These are phyloP conservation scores for Fagus crenata DNA, from an alignment of 306 rosid species.

Conservation along the genomic window DNA sequence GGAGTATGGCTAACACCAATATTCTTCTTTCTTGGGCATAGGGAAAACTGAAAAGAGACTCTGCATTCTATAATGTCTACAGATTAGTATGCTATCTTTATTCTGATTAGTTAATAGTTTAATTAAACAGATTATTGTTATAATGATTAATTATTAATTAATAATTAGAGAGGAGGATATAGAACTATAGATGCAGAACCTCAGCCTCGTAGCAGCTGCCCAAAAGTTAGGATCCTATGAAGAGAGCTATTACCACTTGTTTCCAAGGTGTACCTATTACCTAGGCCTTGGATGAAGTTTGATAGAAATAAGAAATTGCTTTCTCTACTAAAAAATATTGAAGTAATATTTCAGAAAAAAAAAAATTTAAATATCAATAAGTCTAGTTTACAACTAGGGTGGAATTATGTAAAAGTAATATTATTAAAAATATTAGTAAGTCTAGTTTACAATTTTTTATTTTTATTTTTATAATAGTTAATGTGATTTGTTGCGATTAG, in stretches of 20 bases:
- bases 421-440: no score
- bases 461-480: no score
- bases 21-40: conserved; percentile 46
- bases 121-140: conserved; percentile 27
- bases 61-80: conserved; percentile 46
- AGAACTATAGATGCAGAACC: conserved; percentile 28
- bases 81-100: conserved; percentile 37
- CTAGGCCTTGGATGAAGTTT: conserved; percentile 1
- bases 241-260: not conserved
- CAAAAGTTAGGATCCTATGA: conserved; percentile 56
- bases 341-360: no score
- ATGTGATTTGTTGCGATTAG: no score
- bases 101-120: conserved; percentile 14
- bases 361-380: no score
- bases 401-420: no score
- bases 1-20: conserved; percentile 29
- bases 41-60: conserved; percentile 49
- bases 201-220: conserved; percentile 35
- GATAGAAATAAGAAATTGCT: not conserved
- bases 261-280: conserved; percentile 12
- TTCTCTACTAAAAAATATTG: not conserved
- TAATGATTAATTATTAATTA: conserved; percentile 26
- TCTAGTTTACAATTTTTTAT: no score
- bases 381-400: no score
- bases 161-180: conserved; percentile 22